Evolutionary conservation across 2,329 filamentous ascomycete genomes (phyloP).

Genomic region (Pezicula neosporulosa): DNA sequence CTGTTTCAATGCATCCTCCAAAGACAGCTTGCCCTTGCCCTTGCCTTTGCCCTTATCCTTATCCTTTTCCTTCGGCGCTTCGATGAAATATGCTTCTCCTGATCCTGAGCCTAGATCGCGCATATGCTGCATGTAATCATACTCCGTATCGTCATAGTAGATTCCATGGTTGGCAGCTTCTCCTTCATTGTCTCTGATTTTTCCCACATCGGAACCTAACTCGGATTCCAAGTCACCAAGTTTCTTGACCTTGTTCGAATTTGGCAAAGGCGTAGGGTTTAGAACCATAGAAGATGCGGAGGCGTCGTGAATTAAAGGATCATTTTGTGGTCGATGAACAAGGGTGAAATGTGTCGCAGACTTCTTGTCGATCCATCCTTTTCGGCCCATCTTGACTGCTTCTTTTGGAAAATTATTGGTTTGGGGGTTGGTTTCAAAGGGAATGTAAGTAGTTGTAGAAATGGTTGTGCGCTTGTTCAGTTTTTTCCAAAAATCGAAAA

Average conservation of each 20-base stretch:
- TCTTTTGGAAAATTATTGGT: constrained; percentile 16
- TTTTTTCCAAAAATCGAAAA: too few species aligned
- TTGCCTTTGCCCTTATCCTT: constrained; percentile 72
- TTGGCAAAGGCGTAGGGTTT: constrained; percentile 57
- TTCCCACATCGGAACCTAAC: constrained; percentile 62
- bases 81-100: constrained; percentile 79
- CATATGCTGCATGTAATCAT: constrained; percentile 99
- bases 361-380: constrained; percentile 71
- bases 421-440: constrained; percentile 34
- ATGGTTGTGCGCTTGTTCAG: too few species aligned
- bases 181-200: constrained; percentile 84
- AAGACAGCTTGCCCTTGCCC: constrained; percentile 68
- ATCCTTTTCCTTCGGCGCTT: constrained; percentile 56
- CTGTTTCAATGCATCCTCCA: constrained; percentile 78
- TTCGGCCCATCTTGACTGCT: constrained; percentile 25
- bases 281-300: constrained; percentile 88
- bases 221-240: constrained; percentile 74
- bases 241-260: constrained; percentile 57
- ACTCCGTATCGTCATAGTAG: constrained; percentile 91
- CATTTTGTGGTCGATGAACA: constrained; percentile 94
- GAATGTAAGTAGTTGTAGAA: constrained; percentile 8
- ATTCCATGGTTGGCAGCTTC: constrained; percentile 93
- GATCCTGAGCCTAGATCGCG: constrained; percentile 72
- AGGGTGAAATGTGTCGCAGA: constrained; percentile 89
- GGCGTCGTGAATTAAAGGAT: constrained; percentile 92